Conservation (phyloP, 2,329 filamentous ascomycete genomes). For the Fusarium musae region DNA sequence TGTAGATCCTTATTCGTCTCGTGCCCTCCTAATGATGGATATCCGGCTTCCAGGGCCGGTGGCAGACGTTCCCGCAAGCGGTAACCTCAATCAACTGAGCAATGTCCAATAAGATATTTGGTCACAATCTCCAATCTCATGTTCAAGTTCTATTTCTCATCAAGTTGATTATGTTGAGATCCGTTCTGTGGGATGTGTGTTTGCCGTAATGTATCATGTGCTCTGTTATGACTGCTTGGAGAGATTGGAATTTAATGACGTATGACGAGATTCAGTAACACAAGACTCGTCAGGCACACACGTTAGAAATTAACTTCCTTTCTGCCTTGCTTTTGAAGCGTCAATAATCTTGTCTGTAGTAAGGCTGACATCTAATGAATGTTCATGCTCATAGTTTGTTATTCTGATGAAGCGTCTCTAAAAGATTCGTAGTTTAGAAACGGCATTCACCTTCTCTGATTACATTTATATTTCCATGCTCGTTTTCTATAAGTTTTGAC, state of each 20-base stretch:
- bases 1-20: background rate
- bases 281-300: background rate
- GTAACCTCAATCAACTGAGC: no score
- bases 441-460: no score
- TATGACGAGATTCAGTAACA: background rate
- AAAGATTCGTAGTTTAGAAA: no score
- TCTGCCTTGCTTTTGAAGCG: background rate
- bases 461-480: fast-evolving
- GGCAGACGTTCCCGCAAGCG: background rate
- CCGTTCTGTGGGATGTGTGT: background rate
- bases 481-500: fast-evolving
- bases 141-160: fast-evolving
- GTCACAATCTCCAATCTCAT: no score
- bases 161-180: background rate
- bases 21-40: background rate
- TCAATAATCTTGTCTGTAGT: background rate
- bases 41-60: background rate
- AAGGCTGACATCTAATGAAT: background rate
- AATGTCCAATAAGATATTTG: no score
- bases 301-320: no score
- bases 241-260: slow-evolving; percentile 5
- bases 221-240: background rate
- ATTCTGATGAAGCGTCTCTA: no score
- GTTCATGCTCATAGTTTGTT: no score
- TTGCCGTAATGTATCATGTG: background rate